Evolutionary conservation across 495 filamentous ascomycete species (phyloP), one percentile per base, ranked within the genome.

Genomic region (Penicillium angulare): DNA sequence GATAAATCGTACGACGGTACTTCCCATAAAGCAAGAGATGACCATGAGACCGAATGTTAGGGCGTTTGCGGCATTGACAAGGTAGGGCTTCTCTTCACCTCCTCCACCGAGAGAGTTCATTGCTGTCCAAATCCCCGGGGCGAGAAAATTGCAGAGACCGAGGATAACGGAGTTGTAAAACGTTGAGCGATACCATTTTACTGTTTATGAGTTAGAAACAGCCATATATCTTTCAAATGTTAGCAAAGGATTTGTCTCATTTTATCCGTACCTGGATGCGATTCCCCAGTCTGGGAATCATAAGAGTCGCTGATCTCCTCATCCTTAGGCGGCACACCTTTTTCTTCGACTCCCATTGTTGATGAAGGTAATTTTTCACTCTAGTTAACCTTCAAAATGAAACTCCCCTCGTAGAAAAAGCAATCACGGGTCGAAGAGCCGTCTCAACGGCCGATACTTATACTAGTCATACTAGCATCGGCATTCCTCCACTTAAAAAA

Each of bases 81-180:
- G 75, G 47, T 83, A 78, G 6, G 85, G 85, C n/a, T 65, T 72
- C 47, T 80, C 74, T 24, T 77, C 72, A 5, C 84, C 84, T 32
- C 85, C 85, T 15, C 83, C 85, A 27, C 85, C 84, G 13, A 87
- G 75, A 0, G 78, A 81, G 64, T 86, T 87, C 81, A 86, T 86
- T 10, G 84, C 85, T 21, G 75, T 76, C 84, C 84, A 87, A 53
- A 87, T 79, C 0, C 85, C 85, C 0, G 85, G 85, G 0, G 82
- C 83, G 0, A 79, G 68, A 52, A 88, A 79, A 55, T 81, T 83
- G 68, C 79, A 84, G 15, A 85, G 50, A 1, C 84, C 85, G 7
- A 86, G 73, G 20, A 88, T 75, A 13, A 81, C 72, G 26, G 82
- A 79, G 71, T 85, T 84, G 65, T 77, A 85, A 47, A 82, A 80